Percentiles rank a stretch among this genome's conserved stretches.
Evolutionary conservation across 1,284 basidiomycete species (phyloP).

Genomic region (Mycena citricolor): DNA sequence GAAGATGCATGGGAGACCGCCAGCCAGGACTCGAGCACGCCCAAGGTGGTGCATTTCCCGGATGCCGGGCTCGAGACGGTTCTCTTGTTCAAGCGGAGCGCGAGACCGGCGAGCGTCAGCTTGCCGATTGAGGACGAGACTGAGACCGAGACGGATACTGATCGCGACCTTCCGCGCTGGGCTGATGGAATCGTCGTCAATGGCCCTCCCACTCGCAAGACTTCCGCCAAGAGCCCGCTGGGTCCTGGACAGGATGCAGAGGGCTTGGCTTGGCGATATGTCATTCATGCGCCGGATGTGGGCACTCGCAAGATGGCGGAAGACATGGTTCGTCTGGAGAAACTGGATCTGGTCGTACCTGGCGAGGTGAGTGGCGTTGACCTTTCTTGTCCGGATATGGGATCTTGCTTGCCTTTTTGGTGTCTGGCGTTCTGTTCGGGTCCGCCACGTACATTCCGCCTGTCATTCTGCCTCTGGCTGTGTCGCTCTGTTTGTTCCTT

Average conservation of each 20-base stretch:
- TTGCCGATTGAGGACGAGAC: constrained; percentile 56
- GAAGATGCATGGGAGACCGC: constrained; percentile 10
- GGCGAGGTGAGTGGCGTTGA: too few relatives aligned
- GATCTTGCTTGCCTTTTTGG: too few relatives aligned
- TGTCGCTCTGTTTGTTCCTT: constrained; percentile 25
- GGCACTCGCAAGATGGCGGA: too few relatives aligned
- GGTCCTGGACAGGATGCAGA: not conserved
- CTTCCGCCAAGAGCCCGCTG: not conserved
- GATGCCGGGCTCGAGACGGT: constrained; percentile 77
- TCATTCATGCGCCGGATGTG: constrained; percentile 9
- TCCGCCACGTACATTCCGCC: too few relatives aligned
- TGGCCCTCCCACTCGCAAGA: constrained; percentile 34
- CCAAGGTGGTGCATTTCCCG: constrained; percentile 90
- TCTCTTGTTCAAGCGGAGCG: constrained; percentile 79
- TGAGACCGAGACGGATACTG: constrained; percentile 72
- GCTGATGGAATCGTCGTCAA: constrained; percentile 40
- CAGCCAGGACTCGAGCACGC: constrained; percentile 47
- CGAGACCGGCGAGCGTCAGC: constrained; percentile 61
- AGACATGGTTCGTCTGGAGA: too few relatives aligned
- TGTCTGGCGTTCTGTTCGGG: too few relatives aligned
- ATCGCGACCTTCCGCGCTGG: constrained; percentile 11
- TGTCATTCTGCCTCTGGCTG: too few relatives aligned
- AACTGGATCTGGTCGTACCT: constrained; percentile 40
- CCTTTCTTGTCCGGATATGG: too few relatives aligned
- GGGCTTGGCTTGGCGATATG: constrained; percentile 12